Base-by-base conservation (phyloP, 805 yeast species). In the Ogataea methylovora region DNA sequence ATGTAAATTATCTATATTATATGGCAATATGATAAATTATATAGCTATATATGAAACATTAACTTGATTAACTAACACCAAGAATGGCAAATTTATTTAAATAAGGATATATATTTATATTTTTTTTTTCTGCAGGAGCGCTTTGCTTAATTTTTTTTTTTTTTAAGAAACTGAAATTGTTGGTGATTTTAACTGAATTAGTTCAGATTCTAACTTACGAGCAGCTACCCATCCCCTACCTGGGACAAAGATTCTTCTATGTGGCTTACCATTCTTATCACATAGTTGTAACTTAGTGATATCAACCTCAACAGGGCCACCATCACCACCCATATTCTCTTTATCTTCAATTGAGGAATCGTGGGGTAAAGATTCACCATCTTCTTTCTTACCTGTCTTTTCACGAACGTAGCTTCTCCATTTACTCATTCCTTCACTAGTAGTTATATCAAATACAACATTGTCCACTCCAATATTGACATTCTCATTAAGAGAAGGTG, bases 181-280 rank as follows among this genome's bases (percentile, higher is more conserved):
- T n/a, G n/a, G n/a, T n/a, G n/a, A n/a, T n/a, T n/a, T n/a, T n/a
- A n/a, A n/a, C n/a, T n/a, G n/a, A n/a, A n/a, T n/a, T n/a, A n/a
- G n/a, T 31, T 42, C 43, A 17, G 40, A 41, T 21, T 38, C 41
- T n/a, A 43, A 25, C 33, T 39, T 41, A 9, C 36, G 34, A 1
- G 48, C 40, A 3, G 49, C 40, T 1, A 67, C 53, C 79, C 79
- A 73, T 0, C 79, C 78, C 27, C 65, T 48, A 9, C 65, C 66
- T 1, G 73, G 76, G 22, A 72, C 56, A 38, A 63, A 69, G 3
- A 70, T 46, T 23, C 79, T 45, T 31, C 68, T 56, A 33, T 60
- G 63, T 5, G 59, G 62, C 28, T 58, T 61, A 1, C 72, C 73
- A 28, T 59, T 50, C 25, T 48, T 51, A 40, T 65, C 71, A 14